A percentile compares a stretch with the other conserved stretches of the same genome.
These are phyloP conservation scores for Phycomyces nitens DNA, from an alignment of 192 early-diverging fungal species.

Conservation along the genomic window DNA sequence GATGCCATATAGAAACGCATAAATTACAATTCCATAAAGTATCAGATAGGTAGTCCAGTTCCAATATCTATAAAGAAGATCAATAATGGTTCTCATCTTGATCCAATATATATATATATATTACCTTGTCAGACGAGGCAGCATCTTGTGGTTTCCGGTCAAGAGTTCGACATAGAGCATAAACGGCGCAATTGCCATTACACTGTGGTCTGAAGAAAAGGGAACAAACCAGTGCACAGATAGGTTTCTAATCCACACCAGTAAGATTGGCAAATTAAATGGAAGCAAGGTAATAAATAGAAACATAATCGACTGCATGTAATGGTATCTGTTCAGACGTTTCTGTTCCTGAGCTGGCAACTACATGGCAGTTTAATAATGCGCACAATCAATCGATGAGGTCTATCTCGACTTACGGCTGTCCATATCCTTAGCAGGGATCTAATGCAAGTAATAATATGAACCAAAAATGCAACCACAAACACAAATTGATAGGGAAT, in stretches of 20 bases:
- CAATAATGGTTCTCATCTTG: conserved; percentile 36
- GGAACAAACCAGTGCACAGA: conserved; percentile 79
- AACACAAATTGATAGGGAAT: conserved; percentile 81
- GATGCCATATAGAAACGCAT: conserved; percentile 53
- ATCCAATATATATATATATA: conserved; percentile 38
- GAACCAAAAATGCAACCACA: conserved; percentile 58
- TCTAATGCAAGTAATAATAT: conserved; percentile 47
- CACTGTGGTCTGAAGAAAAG: conserved; percentile 71
- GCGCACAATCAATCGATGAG: no score
- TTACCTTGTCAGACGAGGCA: conserved; percentile 54
- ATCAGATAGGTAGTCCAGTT: conserved; percentile 33
- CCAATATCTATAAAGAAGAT: conserved; percentile 36
- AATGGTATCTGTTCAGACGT: conserved; percentile 52
- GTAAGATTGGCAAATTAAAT: conserved; percentile 69
- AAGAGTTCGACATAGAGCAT: conserved; percentile 57
- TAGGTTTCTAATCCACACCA: conserved; percentile 80
- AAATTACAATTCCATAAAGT: conserved; percentile 40
- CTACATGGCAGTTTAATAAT: neutral
- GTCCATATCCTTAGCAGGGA: conserved; percentile 30
- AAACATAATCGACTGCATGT: conserved; percentile 64
- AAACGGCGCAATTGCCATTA: conserved; percentile 55
- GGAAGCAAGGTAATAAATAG: conserved; percentile 70
- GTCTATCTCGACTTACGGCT: conserved; percentile 25
- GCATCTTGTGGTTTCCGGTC: conserved; percentile 46
- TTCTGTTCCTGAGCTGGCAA: conserved; percentile 24